These are phyloP conservation scores for Auriscalpium vulgare DNA, from an alignment of 768 basidiomycete species.

Conservation along the genomic window DNA sequence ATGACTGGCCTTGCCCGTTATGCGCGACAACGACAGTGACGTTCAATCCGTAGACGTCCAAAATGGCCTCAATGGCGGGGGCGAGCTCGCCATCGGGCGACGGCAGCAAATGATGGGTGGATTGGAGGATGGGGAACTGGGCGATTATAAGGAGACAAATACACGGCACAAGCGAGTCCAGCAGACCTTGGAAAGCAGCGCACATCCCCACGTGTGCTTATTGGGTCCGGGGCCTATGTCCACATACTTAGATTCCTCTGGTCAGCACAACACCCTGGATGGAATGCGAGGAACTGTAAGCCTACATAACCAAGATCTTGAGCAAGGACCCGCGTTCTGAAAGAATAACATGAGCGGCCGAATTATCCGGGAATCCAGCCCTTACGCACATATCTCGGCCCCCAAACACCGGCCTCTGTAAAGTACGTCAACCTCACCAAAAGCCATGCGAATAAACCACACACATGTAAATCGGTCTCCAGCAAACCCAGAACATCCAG, in stretches of 20 bases:
- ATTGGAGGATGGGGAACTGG: conserved; percentile 85
- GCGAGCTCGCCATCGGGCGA: conserved; percentile 84
- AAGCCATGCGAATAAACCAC: conserved; percentile 15
- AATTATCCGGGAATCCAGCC: conserved; percentile 5
- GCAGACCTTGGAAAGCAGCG: conserved; percentile 65
- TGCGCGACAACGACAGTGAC: conserved; percentile 84
- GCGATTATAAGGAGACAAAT: neutral
- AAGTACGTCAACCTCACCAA: neutral
- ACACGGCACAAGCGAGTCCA: neutral
- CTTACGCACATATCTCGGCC: conserved; percentile 69
- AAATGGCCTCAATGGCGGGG: conserved; percentile 80
- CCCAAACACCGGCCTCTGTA: conserved; percentile 65
- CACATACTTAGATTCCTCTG: conserved; percentile 47
- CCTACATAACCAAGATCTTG: conserved; percentile 79
- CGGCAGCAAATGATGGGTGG: conserved; percentile 79
- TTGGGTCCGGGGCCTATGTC: conserved; percentile 87
- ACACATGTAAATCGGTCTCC: conserved; percentile 80
- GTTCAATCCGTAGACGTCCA: conserved; percentile 71
- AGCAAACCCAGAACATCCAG: conserved; percentile 80
- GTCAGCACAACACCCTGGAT: no score
- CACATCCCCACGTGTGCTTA: conserved; percentile 85
- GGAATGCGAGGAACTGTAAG: neutral
- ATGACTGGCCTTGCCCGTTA: conserved; percentile 75
- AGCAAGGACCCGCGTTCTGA: conserved; percentile 63
- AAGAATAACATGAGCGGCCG: conserved; percentile 1